Percentiles rank a stretch among this genome's conserved stretches.
Evolutionary conservation across 2,329 filamentous ascomycete species (phyloP).

Genomic region (Emmonsiellopsis sp.): DNA sequence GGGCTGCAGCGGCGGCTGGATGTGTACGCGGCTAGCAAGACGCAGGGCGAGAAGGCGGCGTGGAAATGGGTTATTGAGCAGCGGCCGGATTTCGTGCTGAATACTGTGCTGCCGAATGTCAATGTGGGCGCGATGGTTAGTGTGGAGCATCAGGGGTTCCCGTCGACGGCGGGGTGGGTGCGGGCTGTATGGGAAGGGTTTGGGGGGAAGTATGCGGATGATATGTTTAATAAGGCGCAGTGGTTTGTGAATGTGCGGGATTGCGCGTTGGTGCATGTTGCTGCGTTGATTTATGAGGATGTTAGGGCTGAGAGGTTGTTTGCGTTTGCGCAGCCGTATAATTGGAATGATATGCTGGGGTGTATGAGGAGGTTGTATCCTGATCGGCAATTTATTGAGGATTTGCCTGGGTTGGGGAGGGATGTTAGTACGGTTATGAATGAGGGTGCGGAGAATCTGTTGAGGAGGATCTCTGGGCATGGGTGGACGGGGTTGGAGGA

Average conservation of each 20-base stretch:
- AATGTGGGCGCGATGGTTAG: conserved; percentile 29
- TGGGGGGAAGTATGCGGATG: conserved; percentile 8
- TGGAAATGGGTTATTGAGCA: conserved; percentile 40
- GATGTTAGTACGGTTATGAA: conserved; percentile 18
- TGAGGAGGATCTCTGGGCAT: conserved; percentile 20
- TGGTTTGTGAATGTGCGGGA: conserved; percentile 43
- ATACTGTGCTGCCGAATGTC: conserved; percentile 28
- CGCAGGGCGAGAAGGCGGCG: conserved; percentile 36
- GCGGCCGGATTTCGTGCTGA: conserved; percentile 37
- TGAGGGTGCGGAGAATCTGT: conserved; percentile 19
- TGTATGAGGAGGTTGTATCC: conserved; percentile 33
- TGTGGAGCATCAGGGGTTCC: conserved; percentile 20
- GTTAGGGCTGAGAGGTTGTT: conserved; percentile 46
- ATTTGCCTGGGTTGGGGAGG: conserved; percentile 14
- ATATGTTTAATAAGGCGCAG: conserved; percentile 21
- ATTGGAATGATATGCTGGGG: conserved; percentile 34
- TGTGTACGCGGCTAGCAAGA: conserved; percentile 41
- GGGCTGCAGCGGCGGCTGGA: conserved; percentile 14
- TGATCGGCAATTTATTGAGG: conserved; percentile 25
- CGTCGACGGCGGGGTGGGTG: conserved; percentile 12
- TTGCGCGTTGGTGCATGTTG: conserved; percentile 43
- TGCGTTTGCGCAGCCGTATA: conserved; percentile 41
- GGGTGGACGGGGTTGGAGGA: conserved; percentile 25
- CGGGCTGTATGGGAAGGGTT: conserved; percentile 13
- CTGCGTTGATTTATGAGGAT: conserved; percentile 39